phyloP scores from a whole-genome alignment of 2,329 filamentous ascomycete genomes.

The Cordyceps cateniannulata region DNA sequence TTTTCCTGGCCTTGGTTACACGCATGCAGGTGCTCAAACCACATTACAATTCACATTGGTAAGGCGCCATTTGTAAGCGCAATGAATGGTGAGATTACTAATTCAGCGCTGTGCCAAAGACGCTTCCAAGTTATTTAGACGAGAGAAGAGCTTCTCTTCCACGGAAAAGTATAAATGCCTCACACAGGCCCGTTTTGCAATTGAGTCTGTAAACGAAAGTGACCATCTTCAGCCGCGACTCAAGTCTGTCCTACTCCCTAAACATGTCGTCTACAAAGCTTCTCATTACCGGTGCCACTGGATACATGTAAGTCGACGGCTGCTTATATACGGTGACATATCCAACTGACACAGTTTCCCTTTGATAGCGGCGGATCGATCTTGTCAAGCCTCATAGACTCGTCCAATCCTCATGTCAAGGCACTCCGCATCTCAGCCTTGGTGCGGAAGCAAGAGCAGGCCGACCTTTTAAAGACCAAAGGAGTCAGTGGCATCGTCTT shows the following conservation, averaged over 20 bases:
- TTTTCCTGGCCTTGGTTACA: background rate
- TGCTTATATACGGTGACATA: background rate
- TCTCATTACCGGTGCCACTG: background rate
- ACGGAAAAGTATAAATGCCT: background rate
- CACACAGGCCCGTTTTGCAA: background rate
- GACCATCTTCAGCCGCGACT: background rate
- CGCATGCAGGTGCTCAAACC: background rate
- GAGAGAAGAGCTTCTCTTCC: background rate
- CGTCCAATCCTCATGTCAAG: conserved; percentile 15
- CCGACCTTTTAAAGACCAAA: conserved; percentile 16
- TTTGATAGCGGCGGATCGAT: background rate
- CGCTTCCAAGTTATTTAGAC: background rate
- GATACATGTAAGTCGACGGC: background rate
- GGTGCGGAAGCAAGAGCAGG: conserved; percentile 23
- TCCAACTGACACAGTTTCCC: background rate
- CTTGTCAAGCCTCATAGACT: background rate
- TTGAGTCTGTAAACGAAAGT: background rate
- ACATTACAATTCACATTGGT: background rate
- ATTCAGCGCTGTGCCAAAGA: background rate
- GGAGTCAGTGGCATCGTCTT: conserved; percentile 19
- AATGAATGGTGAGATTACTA: background rate
- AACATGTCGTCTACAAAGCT: background rate
- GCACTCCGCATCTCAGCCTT: conserved; percentile 18
- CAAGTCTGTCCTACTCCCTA: no score
- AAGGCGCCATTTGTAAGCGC: conserved; percentile 4